Evolutionary conservation across 129 eudicot genomes (phyloP).

Genomic region (Escallonia rubra): DNA sequence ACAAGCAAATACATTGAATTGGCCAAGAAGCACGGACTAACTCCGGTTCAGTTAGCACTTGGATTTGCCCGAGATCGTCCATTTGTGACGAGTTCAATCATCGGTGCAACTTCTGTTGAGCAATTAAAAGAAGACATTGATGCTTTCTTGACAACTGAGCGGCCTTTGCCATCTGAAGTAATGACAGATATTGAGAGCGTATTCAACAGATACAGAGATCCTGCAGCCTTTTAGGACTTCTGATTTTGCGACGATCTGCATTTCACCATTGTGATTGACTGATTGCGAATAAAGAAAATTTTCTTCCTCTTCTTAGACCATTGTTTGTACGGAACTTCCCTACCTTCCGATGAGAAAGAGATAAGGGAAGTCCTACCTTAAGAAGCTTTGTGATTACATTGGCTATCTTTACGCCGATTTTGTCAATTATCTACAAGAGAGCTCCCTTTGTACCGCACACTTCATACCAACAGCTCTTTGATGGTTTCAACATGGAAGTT

Average conservation of each 20-base stretch:
- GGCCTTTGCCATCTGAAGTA: conserved; percentile 74
- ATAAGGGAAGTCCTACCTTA: too few relatives aligned
- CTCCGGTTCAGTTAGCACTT: conserved; percentile 74
- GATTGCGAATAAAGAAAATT: not conserved
- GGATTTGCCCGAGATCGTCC: conserved; percentile 82
- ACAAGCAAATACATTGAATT: conserved; percentile 58
- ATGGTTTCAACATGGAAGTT: too few relatives aligned
- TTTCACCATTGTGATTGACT: too few relatives aligned
- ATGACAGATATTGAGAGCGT: conserved; percentile 54
- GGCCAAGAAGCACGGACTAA: conserved; percentile 82
- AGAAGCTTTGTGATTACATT: too few relatives aligned
- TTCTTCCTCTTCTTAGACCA: not conserved
- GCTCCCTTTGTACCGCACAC: too few relatives aligned
- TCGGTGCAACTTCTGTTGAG: conserved; percentile 85
- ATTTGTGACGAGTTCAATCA: conserved; percentile 78
- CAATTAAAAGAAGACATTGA: conserved; percentile 83
- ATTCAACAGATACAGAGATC: conserved; percentile 82
- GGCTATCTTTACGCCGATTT: too few relatives aligned
- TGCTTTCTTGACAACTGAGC: conserved; percentile 54
- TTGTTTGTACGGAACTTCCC: too few relatives aligned
- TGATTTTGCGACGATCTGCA: not conserved
- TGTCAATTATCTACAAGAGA: too few relatives aligned
- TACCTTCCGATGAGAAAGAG: too few relatives aligned
- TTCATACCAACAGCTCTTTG: too few relatives aligned
- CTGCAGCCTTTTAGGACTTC: conserved; percentile 48